These are phyloP conservation scores for Phoma herbarum DNA, from an alignment of 2,329 filamentous ascomycete genomes.

Conservation along the genomic window DNA sequence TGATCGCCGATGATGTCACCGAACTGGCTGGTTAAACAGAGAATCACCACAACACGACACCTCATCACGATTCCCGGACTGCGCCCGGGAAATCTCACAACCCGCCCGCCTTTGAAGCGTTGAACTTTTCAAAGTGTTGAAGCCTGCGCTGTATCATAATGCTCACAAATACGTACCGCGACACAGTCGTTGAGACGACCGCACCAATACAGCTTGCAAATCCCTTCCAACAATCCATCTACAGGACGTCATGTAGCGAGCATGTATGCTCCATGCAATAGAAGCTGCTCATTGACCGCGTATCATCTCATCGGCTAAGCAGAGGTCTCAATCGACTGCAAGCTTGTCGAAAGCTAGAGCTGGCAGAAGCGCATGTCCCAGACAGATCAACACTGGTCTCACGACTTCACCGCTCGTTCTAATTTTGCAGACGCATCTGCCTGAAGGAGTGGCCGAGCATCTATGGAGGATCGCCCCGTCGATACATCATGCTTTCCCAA, in stretches of 20 bases:
- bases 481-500: neutral
- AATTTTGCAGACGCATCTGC: neutral
- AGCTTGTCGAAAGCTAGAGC: neutral
- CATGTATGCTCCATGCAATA: too few species aligned
- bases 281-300: neutral
- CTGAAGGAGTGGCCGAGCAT: neutral
- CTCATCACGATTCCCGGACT: neutral
- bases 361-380: neutral
- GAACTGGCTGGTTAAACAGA: neutral
- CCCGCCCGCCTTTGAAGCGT: neutral
- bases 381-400: neutral
- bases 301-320: neutral
- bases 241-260: too few species aligned
- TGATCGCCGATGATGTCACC: constrained; percentile 12
- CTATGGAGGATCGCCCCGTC: too few species aligned
- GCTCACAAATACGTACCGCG: neutral
- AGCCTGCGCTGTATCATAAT: neutral
- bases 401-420: neutral
- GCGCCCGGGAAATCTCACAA: neutral
- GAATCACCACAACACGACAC: constrained; percentile 4
- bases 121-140: neutral
- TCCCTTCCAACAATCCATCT: neutral
- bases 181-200: neutral
- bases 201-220: neutral
- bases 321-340: too few species aligned